These are phyloP conservation scores for Thecaphora thlaspeos DNA, from an alignment of 1,284 basidiomycete genomes.

Conservation along the genomic window DNA sequence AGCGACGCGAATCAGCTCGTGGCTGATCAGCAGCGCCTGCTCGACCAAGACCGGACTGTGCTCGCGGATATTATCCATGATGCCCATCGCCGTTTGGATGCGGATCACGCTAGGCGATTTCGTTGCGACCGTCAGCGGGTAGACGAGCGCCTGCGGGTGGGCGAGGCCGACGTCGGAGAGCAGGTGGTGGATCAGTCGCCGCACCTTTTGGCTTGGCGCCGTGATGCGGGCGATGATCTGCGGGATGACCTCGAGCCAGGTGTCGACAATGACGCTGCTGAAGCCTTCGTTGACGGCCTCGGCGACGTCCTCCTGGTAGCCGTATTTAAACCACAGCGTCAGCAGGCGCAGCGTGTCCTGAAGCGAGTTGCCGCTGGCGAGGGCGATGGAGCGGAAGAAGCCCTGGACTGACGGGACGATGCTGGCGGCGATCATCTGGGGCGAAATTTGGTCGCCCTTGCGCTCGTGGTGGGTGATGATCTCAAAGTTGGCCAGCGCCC, in stretches of 20 bases:
- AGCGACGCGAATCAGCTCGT: constrained; percentile 93
- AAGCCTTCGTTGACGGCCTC: constrained; percentile 87
- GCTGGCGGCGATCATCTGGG: constrained; percentile 74
- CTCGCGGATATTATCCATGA: constrained; percentile 92
- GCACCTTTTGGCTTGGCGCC: constrained; percentile 83
- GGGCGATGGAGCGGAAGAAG: constrained; percentile 88
- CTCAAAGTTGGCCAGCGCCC: constrained; percentile 95
- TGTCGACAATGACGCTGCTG: constrained; percentile 87
- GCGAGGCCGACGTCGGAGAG: constrained; percentile 90
- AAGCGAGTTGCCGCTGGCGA: constrained; percentile 81
- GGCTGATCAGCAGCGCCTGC: constrained; percentile 87
- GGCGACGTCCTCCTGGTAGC: constrained; percentile 84
- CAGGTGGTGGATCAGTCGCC: constrained; percentile 84
- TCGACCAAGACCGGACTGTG: constrained; percentile 86
- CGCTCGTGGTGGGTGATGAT: constrained; percentile 66
- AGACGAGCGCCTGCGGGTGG: constrained; percentile 96
- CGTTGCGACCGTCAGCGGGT: constrained; percentile 95
- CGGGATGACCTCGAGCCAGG: constrained; percentile 98
- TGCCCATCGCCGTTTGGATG: constrained; percentile 77
- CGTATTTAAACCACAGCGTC: constrained; percentile 98
- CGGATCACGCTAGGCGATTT: constrained; percentile 86
- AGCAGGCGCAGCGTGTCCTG: constrained; percentile 92
- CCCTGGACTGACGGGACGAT: constrained; percentile 94
- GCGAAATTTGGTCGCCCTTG: constrained; percentile 68
- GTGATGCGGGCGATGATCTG: constrained; percentile 99